Evolutionary conservation across 1,284 basidiomycete genomes (phyloP).

Genomic region (Earliella scabrosa): DNA sequence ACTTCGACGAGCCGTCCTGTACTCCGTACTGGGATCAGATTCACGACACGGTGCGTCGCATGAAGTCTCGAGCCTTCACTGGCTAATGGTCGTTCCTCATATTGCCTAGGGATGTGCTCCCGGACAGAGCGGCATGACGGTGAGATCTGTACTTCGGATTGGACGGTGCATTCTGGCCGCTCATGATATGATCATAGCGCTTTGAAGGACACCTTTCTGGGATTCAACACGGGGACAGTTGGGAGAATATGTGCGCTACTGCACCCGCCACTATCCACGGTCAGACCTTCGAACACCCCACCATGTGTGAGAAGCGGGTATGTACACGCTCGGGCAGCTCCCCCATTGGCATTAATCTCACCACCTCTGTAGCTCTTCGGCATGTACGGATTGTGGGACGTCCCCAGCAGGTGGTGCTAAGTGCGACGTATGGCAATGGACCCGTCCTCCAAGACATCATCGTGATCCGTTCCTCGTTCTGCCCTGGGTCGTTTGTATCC

Average conservation of each 20-base stretch:
- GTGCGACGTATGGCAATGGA: neutral
- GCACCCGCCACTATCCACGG: constrained; percentile 16
- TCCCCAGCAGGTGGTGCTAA: neutral
- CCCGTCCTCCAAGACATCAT: no score
- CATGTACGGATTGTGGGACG: constrained; percentile 22
- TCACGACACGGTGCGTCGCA: constrained; percentile 16
- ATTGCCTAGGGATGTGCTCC: constrained; percentile 10
- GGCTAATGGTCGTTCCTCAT: neutral
- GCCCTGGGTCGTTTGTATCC: no score
- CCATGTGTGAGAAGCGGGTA: constrained; percentile 16
- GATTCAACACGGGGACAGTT: constrained; percentile 8
- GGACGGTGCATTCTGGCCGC: no score
- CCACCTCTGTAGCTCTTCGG: constrained; percentile 1
- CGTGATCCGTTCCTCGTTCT: no score
- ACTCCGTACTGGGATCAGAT: constrained; percentile 20
- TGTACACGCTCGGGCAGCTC: neutral
- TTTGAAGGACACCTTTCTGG: constrained; percentile 12
- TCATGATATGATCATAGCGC: constrained; percentile 1
- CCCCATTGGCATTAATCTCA: neutral
- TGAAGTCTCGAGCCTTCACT: neutral
- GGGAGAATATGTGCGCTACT: constrained; percentile 20
- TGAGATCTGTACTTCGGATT: neutral
- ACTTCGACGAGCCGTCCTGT: constrained; percentile 25
- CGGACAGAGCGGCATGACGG: neutral
- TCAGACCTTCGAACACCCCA: constrained; percentile 10